phyloP scores from a whole-genome alignment of 2,329 filamentous ascomycete species.

The Penicillium concentricum region DNA sequence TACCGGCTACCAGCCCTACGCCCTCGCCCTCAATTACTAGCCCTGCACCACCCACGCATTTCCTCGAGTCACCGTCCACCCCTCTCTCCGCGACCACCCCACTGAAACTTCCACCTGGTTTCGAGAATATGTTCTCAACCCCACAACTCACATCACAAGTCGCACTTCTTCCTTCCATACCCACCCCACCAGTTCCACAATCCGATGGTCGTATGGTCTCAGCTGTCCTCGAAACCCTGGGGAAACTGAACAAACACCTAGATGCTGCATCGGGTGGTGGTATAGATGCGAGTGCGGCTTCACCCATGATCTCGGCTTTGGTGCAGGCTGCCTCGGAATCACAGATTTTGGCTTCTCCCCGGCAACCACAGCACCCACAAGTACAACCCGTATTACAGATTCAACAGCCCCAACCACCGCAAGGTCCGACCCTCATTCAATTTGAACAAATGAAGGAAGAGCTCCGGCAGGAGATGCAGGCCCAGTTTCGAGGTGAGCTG shows the following conservation, averaged over 20 bases:
- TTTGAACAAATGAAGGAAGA: conserved; percentile 33
- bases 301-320: conserved; percentile 27
- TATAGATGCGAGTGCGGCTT: conserved; percentile 10
- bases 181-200: conserved; percentile 14
- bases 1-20: background rate
- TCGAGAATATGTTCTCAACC: conserved; percentile 40
- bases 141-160: conserved; percentile 9
- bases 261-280: conserved; percentile 24
- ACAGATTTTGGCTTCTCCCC: background rate
- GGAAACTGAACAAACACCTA: conserved; percentile 39
- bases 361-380: background rate
- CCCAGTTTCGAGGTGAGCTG: conserved; percentile 34
- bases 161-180: background rate
- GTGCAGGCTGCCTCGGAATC: conserved; percentile 16
- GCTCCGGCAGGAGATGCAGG: conserved; percentile 34
- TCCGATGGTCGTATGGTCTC: conserved; percentile 29
- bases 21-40: conserved; percentile 5
- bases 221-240: conserved; percentile 38
- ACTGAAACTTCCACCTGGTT: conserved; percentile 37
- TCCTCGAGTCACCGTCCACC: conserved; percentile 8
- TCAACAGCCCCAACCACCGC: background rate
- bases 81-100: background rate
- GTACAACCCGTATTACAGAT: background rate
- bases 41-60: background rate
- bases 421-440: conserved; percentile 3